These are phyloP conservation scores for Eragrostis tef DNA, from an alignment of 202 grass and related monocot genomes.

Conservation along the genomic window DNA sequence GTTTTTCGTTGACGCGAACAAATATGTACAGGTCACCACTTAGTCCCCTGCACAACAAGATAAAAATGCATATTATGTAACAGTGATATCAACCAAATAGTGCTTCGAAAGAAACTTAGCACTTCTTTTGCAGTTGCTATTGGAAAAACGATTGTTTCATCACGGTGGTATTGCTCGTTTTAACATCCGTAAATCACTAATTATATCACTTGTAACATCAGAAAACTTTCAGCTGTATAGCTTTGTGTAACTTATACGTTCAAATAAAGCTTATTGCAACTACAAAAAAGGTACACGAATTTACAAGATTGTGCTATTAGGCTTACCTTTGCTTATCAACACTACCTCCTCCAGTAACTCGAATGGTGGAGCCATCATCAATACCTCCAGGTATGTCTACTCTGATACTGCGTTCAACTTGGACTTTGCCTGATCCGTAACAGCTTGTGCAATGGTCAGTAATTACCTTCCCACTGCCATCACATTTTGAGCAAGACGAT, in stretches of 20 bases:
- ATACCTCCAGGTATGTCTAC: conserved; percentile 85
- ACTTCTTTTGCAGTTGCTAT: background rate
- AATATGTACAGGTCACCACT: conserved; percentile 79
- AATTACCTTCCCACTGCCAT: conserved; percentile 71
- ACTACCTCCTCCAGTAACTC: conserved; percentile 73
- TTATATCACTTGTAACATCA: background rate
- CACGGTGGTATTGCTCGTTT: background rate
- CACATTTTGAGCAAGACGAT: conserved; percentile 85
- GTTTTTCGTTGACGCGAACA: conserved; percentile 68
- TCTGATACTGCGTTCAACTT: conserved; percentile 52
- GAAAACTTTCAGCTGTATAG: background rate
- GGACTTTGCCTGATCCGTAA: conserved; percentile 68
- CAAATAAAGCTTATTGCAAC: conserved; percentile 34
- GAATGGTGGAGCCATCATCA: conserved; percentile 68
- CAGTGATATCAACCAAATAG: background rate
- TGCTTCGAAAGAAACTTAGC: background rate
- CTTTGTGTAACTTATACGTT: background rate
- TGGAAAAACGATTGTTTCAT: background rate
- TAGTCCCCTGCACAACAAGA: conserved; percentile 55
- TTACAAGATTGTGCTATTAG: conserved; percentile 12
- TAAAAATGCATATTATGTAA: conserved; percentile 33
- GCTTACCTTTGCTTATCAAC: conserved; percentile 74
- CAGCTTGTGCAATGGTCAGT: conserved; percentile 79
- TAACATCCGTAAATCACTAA: conserved; percentile 15
- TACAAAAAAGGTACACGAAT: background rate